Percentiles rank a stretch among this genome's conserved stretches.
Conservation (phyloP, 768 basidiomycete genomes). For the Collybia mongolica region DNA sequence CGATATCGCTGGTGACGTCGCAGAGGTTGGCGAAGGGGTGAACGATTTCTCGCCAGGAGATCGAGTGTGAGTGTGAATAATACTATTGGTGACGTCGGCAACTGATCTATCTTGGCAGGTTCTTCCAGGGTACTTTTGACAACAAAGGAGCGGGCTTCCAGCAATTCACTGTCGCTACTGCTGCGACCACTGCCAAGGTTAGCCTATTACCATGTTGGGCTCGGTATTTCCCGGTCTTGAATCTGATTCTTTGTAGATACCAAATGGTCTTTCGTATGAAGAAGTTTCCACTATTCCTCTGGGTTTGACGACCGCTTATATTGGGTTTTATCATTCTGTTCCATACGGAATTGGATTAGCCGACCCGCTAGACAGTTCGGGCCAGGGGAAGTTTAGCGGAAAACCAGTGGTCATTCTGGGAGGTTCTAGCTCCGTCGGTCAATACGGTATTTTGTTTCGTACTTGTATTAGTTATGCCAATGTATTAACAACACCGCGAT, state of each 20-base stretch:
- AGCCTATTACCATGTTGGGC: conserved; percentile 19
- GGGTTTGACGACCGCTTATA: conserved; percentile 30
- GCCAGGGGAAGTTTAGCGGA: conserved; percentile 21
- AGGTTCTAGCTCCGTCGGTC: conserved; percentile 23
- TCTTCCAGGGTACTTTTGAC: conserved; percentile 9
- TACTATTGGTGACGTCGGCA: background rate
- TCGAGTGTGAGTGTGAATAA: conserved; percentile 39
- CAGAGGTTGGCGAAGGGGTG: conserved; percentile 51
- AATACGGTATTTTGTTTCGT: conserved; percentile 16
- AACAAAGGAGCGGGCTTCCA: conserved; percentile 20
- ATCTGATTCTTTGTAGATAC: conserved; percentile 9
- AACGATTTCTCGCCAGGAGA: conserved; percentile 48
- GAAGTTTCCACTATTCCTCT: conserved; percentile 40
- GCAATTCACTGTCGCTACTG: conserved; percentile 22
- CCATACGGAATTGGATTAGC: conserved; percentile 19
- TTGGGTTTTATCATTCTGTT: conserved; percentile 25
- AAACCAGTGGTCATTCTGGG: conserved; percentile 26
- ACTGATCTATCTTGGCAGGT: background rate
- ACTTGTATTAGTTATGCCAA: background rate
- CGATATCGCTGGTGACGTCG: conserved; percentile 53
- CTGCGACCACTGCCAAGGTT: conserved; percentile 15
- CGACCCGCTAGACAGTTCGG: conserved; percentile 19
- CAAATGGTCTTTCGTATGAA: conserved; percentile 31
- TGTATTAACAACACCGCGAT: background rate
- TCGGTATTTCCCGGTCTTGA: too few species aligned